phyloP scores from a whole-genome alignment of 495 filamentous ascomycete species.

The Lophiotrema nucula region DNA sequence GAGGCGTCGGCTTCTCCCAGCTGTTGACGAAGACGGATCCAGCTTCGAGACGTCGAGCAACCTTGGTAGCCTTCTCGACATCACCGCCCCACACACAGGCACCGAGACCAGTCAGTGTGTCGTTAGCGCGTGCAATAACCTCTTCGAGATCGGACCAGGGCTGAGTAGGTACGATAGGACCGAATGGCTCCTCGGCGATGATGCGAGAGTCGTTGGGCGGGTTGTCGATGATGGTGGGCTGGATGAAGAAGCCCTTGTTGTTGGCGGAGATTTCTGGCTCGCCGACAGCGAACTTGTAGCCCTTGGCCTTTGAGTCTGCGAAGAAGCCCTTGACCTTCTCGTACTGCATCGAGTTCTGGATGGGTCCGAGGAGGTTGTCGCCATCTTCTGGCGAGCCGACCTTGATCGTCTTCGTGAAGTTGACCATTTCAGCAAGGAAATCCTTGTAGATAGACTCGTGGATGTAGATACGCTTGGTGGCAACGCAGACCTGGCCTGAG shows the following conservation, averaged over 20 bases:
- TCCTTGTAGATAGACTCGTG: slow-evolving; percentile 65
- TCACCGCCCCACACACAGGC: slow-evolving; percentile 54
- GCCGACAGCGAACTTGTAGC: slow-evolving; percentile 46
- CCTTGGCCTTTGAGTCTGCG: slow-evolving; percentile 44
- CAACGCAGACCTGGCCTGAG: slow-evolving; percentile 62
- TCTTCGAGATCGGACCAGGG: slow-evolving; percentile 52
- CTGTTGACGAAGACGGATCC: slow-evolving; percentile 50
- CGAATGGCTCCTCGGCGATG: slow-evolving; percentile 49
- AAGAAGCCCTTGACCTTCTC: slow-evolving; percentile 48
- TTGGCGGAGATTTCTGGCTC: slow-evolving; percentile 40
- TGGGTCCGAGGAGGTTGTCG: slow-evolving; percentile 41
- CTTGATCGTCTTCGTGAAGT: slow-evolving; percentile 53
- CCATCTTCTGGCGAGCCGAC: slow-evolving; percentile 37
- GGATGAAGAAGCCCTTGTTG: slow-evolving; percentile 52
- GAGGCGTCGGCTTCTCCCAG: slow-evolving; percentile 47
- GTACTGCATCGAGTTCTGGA: slow-evolving; percentile 58
- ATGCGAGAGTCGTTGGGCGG: slow-evolving; percentile 54
- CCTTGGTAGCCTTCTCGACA: slow-evolving; percentile 44
- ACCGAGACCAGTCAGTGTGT: slow-evolving; percentile 49
- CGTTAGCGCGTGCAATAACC: slow-evolving; percentile 52
- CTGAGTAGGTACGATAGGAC: slow-evolving; percentile 51
- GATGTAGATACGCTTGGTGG: slow-evolving; percentile 66
- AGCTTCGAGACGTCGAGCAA: slow-evolving; percentile 47
- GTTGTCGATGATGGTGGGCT: slow-evolving; percentile 59
- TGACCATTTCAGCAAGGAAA: slow-evolving; percentile 56